Evolutionary conservation across 2,329 filamentous ascomycete genomes (phyloP), one percentile per base, ranked within the genome.

Genomic region (Sclerotinia nivalis): DNA sequence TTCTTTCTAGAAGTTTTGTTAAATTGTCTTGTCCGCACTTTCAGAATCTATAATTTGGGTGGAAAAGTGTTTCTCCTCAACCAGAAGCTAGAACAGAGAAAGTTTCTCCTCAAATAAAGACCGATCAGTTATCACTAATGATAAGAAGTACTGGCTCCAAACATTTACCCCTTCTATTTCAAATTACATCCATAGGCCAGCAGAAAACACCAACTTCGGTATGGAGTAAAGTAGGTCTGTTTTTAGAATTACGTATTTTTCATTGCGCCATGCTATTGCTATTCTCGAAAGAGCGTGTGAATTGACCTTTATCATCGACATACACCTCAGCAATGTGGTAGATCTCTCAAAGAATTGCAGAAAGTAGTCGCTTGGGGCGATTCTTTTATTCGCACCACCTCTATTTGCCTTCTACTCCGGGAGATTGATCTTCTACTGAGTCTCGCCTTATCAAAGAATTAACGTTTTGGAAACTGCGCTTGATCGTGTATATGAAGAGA

Each of bases 91-190:
- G 15, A 9, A 1, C 3, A 34, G 54, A 52, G 7, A 50, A 12
- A 37, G 7, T 4, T 50, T 43, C 2, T 54, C 31, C 45, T 31
- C 31, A 8, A 25, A 31, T 3, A 12, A 9, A 54, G 47, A 54
- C 49, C 9, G 20, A 13, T 25, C 3, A 64, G 52, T 12, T 73
- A 75, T 49, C 73, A 73, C 37, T 59, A 70, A 12, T 28, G 67
- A 49, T 74, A n/a, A n/a, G n/a, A n/a, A n/a, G n/a, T n/a, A 72
- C 47, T 66, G 64, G 49, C 55, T 72, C 20, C 67, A 72, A 68
- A 55, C 67, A 15, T 34, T 66, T 15, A 50, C 40, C 20, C 65
- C 70, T n/a, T 45, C 73, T 3, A 40, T 58, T n/a, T 66, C 69
- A 1, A 70, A 70, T 55, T 4, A 22, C 62, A 66, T 70, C 72